phyloP scores from a whole-genome alignment of 2,329 filamentous ascomycete genomes.

The Colletotrichum limetticola region DNA sequence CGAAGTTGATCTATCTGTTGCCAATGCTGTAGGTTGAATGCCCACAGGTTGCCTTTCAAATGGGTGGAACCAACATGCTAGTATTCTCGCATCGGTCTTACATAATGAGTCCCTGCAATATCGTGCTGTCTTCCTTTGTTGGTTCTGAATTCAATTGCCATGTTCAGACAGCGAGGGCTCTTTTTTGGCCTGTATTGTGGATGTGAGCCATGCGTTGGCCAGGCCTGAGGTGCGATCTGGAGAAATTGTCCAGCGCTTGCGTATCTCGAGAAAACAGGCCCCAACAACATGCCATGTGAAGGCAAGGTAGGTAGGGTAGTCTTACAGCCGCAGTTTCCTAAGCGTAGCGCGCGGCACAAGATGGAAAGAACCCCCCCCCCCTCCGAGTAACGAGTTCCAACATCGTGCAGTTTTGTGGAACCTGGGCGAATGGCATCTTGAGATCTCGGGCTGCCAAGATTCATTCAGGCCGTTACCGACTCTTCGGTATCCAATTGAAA shows the following conservation, averaged over 20 bases:
- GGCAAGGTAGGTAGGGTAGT: background rate
- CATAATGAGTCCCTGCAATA: background rate
- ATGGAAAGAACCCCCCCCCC: background rate
- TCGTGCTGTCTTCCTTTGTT: background rate
- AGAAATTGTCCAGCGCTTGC: background rate
- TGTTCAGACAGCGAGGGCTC: too few species aligned
- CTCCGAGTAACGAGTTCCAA: background rate
- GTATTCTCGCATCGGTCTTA: too few species aligned
- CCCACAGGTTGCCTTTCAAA: background rate
- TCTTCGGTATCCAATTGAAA: background rate
- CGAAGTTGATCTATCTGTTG: background rate
- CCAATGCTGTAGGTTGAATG: background rate
- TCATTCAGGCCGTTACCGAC: background rate
- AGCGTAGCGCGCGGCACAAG: conserved; percentile 9
- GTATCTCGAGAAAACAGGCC: background rate
- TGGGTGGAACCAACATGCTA: background rate
- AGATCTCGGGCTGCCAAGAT: background rate
- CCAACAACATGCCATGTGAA: background rate
- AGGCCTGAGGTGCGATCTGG: too few species aligned
- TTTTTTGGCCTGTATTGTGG: background rate
- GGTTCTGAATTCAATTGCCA: background rate
- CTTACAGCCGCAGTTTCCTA: background rate
- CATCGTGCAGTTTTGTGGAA: background rate
- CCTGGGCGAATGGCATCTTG: background rate
- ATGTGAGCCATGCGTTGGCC: background rate